Percentiles rank a stretch among this genome's conserved stretches.
These are phyloP conservation scores for Arthrobotrys conoides DNA, from an alignment of 2,329 filamentous ascomycete species.

Conservation along the genomic window DNA sequence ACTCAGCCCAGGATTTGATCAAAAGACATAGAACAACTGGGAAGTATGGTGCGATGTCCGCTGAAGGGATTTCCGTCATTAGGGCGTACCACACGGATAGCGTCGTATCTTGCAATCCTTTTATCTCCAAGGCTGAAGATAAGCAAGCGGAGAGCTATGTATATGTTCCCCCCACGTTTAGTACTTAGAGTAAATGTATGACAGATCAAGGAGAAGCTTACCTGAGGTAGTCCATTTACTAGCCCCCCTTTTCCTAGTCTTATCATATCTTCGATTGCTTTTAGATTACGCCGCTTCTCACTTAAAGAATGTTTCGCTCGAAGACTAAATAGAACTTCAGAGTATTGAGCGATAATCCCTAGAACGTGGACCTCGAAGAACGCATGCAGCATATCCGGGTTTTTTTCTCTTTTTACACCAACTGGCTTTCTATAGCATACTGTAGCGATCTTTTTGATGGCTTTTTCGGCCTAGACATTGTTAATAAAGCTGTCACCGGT, in stretches of 20 bases:
- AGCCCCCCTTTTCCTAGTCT: conserved; percentile 80
- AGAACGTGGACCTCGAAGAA: conserved; percentile 89
- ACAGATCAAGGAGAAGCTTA: conserved; percentile 66
- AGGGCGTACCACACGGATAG: conserved; percentile 89
- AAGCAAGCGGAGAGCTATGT: conserved; percentile 90
- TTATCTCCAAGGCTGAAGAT: conserved; percentile 82
- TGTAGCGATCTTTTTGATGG: conserved; percentile 48
- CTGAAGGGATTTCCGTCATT: conserved; percentile 79
- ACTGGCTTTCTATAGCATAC: conserved; percentile 41
- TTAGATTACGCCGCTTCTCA: conserved; percentile 83
- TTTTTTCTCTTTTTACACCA: conserved; percentile 69
- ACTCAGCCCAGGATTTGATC: conserved; percentile 80
- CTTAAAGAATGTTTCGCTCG: conserved; percentile 72
- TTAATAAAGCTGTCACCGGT: neutral
- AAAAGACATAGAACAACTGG: conserved; percentile 93
- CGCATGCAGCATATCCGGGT: conserved; percentile 74
- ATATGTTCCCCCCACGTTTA: conserved; percentile 22
- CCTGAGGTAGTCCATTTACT: conserved; percentile 86
- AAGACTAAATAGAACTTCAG: conserved; percentile 81
- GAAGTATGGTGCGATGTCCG: conserved; percentile 83
- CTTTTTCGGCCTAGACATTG: conserved; percentile 28
- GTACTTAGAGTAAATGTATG: conserved; percentile 9
- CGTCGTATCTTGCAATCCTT: conserved; percentile 81
- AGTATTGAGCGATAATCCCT: conserved; percentile 86
- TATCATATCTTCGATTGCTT: conserved; percentile 90